A percentile compares a stretch with the other conserved stretches of the same genome.
phyloP scores from a whole-genome alignment of 495 filamentous ascomycete genomes.

The Xylaria intraflava region DNA sequence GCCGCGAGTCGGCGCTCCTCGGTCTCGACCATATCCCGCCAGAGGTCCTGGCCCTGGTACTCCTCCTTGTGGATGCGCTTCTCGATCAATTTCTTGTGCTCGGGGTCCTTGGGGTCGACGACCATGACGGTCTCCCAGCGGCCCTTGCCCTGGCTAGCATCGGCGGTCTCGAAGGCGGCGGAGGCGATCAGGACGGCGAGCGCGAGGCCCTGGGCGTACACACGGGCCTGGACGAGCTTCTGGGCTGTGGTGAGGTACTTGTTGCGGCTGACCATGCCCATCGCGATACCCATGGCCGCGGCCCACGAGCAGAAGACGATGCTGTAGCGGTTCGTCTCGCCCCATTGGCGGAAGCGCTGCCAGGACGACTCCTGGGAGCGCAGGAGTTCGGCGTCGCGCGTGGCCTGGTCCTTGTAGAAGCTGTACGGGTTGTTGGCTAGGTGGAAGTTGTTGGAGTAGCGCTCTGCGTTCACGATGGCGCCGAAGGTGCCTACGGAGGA shows the following conservation, averaged over 20 bases:
- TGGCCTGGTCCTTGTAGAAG: conserved; percentile 58
- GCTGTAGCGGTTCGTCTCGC: conserved; percentile 75
- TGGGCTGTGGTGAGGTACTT: conserved; percentile 67
- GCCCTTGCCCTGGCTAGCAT: conserved; percentile 69
- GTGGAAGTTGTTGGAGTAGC: conserved; percentile 69
- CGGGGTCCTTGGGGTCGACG: conserved; percentile 63
- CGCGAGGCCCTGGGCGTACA: conserved; percentile 96
- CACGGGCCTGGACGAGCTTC: conserved; percentile 95
- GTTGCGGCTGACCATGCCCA: conserved; percentile 72
- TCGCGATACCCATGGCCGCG: conserved; percentile 67
- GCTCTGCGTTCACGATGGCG: conserved; percentile 81
- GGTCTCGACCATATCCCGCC: conserved; percentile 80
- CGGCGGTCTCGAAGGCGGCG: conserved; percentile 83
- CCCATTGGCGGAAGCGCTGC: conserved; percentile 49
- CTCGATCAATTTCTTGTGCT: conserved; percentile 65
- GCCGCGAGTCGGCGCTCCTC: conserved; percentile 63
- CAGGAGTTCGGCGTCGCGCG: conserved; percentile 32
- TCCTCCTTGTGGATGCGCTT: conserved; percentile 66
- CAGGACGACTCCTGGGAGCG: conserved; percentile 42
- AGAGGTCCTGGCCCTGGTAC: conserved; percentile 75
- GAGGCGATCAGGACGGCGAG: conserved; percentile 80
- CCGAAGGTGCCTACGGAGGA: conserved; percentile 75
- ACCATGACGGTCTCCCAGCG: conserved; percentile 68
- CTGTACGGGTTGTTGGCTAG: conserved; percentile 55
- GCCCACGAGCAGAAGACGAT: conserved; percentile 85